Conservation (phyloP, 257 asterid genomes). For the Nicotiana undulata region DNA sequence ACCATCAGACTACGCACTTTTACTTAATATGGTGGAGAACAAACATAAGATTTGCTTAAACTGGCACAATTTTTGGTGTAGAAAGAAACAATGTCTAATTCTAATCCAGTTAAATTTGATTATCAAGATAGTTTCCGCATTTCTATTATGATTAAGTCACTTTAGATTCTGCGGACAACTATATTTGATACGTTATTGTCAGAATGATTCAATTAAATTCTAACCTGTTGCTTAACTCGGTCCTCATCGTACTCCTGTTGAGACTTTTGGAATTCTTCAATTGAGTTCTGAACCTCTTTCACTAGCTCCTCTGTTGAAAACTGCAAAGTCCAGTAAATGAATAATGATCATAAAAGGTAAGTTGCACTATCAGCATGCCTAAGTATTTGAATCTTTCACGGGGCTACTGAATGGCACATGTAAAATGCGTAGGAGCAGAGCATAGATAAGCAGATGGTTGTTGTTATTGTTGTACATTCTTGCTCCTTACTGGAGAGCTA, state of each 20-base stretch:
- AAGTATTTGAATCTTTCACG: neutral
- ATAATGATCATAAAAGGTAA: neutral
- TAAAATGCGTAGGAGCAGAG: neutral
- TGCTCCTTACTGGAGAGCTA: neutral
- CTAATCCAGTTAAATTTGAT: too few species aligned
- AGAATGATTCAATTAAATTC: conserved; percentile 4
- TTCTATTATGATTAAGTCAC: neutral
- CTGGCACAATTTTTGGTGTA: too few species aligned
- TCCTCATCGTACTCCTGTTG: conserved; percentile 89
- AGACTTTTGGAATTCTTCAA: conserved; percentile 59
- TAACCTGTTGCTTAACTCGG: conserved; percentile 74
- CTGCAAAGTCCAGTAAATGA: conserved; percentile 31
- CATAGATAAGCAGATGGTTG: too few species aligned
- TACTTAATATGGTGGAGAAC: neutral
- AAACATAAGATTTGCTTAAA: neutral
- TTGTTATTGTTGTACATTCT: too few species aligned
- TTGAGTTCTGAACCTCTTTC: conserved; percentile 76
- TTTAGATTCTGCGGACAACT: neutral
- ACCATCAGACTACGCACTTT: neutral
- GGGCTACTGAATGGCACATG: neutral
- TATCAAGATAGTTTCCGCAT: neutral
- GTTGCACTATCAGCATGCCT: neutral
- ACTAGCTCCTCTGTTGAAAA: conserved; percentile 71
- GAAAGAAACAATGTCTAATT: too few species aligned
- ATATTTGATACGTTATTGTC: neutral